Percentiles rank a stretch among this genome's conserved stretches.
Conservation (phyloP, 1,284 basidiomycete species). For the Ceratobasidium papillatum region DNA sequence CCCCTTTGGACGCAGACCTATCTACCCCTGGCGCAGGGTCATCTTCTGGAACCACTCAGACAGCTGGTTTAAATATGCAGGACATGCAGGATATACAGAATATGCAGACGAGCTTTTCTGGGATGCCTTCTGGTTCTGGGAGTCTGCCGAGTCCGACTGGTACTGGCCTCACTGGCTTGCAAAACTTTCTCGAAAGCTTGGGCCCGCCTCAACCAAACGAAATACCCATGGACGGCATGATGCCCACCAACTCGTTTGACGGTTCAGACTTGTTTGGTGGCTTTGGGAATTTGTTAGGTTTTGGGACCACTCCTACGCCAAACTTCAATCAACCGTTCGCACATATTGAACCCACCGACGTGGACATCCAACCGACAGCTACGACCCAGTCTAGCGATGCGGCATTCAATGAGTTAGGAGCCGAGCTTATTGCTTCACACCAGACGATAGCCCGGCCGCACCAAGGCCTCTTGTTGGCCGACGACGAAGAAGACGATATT, state of each 20-base stretch:
- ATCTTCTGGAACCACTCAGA: background rate
- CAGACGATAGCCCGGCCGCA: slow-evolving; percentile 33
- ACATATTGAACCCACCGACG: slow-evolving; percentile 34
- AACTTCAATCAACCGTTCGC: slow-evolving; percentile 27
- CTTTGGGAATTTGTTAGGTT: slow-evolving; percentile 24
- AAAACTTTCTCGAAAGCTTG: slow-evolving; percentile 35
- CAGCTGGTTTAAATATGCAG: background rate
- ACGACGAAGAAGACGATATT: slow-evolving; percentile 40
- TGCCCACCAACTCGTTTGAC: slow-evolving; percentile 8
- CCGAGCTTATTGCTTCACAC: slow-evolving; percentile 39
- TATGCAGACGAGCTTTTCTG: slow-evolving; percentile 18
- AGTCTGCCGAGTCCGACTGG: slow-evolving; percentile 25
- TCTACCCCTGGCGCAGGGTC: slow-evolving; percentile 30
- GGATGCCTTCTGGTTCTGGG: slow-evolving; percentile 1
- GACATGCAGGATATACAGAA: background rate
- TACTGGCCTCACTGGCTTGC: slow-evolving; percentile 35
- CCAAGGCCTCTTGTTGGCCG: slow-evolving; percentile 30
- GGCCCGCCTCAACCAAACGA: slow-evolving; percentile 22
- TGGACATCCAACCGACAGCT: background rate
- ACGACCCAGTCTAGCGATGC: slow-evolving; percentile 14
- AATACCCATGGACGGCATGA: slow-evolving; percentile 14
- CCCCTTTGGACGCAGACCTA: slow-evolving; percentile 17
- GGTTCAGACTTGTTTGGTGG: slow-evolving; percentile 28
- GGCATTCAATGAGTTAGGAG: slow-evolving; percentile 36
- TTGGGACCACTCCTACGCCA: slow-evolving; percentile 15